Conservation (phyloP, 129 eudicot species). For the Helianthus tuberosus region DNA sequence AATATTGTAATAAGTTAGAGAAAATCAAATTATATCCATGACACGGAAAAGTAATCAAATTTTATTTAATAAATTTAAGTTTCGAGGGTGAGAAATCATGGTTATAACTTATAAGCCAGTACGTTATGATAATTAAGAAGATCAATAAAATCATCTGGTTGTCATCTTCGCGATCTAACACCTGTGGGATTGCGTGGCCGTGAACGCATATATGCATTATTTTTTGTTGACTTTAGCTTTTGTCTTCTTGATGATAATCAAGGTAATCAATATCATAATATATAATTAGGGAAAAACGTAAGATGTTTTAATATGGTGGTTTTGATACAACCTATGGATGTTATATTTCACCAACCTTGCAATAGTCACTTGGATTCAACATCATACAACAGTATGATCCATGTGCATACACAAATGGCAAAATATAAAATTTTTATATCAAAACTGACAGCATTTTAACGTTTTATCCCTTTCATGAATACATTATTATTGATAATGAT, state of each 20-base stretch:
- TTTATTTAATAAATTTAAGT: too few species aligned
- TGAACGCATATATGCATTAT: slow-evolving; percentile 18
- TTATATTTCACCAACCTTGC: slow-evolving; percentile 28
- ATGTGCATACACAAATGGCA: slow-evolving; percentile 24
- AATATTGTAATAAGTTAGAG: too few species aligned
- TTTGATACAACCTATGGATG: background rate
- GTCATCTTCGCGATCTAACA: slow-evolving; percentile 9
- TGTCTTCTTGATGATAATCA: slow-evolving; percentile 8
- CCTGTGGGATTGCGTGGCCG: slow-evolving; percentile 25
- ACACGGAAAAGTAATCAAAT: too few species aligned
- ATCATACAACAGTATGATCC: slow-evolving; percentile 12
- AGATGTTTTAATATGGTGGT: background rate
- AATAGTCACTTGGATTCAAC: background rate
- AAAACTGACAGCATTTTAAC: background rate
- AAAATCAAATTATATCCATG: too few species aligned
- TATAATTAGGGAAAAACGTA: background rate
- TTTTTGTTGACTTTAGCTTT: slow-evolving; percentile 25
- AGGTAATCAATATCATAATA: background rate
- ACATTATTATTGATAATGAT: slow-evolving; percentile 21
- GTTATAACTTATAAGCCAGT: too few species aligned
- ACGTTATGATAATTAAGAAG: too few species aligned
- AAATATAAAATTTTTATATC: slow-evolving; percentile 2
- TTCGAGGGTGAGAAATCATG: too few species aligned
- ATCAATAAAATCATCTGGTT: background rate
- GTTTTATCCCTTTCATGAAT: background rate